Evolutionary conservation across 2,329 filamentous ascomycete genomes (phyloP), one percentile per base, ranked within the genome.

Genomic region (Paecilomyces dactylethromorphus): DNA sequence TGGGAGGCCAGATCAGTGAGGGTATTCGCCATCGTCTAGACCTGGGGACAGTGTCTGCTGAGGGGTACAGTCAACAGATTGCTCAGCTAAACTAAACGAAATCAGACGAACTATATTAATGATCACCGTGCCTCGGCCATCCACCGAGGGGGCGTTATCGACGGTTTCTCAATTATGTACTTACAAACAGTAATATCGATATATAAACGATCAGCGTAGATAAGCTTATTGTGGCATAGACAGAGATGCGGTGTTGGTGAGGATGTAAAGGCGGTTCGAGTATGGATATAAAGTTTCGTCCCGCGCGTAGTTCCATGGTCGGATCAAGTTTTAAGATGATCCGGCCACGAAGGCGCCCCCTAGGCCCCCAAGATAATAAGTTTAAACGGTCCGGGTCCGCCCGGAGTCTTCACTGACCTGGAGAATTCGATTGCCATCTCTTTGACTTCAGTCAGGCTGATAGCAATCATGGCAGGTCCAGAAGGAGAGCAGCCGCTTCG

Each of bases 1-100:
- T 53, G 31, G n/a, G 54, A 11, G 5, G 58, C 58, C 6, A 59
- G 49, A 22, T 59, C 54, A 21, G 55, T n/a, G 45, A 58, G 52
- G 6, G 53, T 26, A 18, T 51, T 49, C n/a, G 53, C 53, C 53
- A 58, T 58, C 31, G 29, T 21, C 18, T 26, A 18, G 21, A 26
- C 33, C 18, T 29, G 12, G 21, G 13, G 11, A 18, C 1, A 10
- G 10, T 39, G 8, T 39, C 15, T 39, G 35, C 35, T 13, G 35
- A 39, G 35, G 33, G 35, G 35, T 12, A 39, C 7, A 15, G 7
- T 15, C 35, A 5, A 39, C 35, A 13, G 35, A 15, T 39, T 39
- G 35, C 35, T 39, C 35, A 39, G 35, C 35, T 39, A 39, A 35
- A 35, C 15, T 35, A 35, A 39, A 39, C 35, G 35, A 39, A 13